Conservation (phyloP, 2,329 filamentous ascomycete species). For the Monilinia fructicola region DNA sequence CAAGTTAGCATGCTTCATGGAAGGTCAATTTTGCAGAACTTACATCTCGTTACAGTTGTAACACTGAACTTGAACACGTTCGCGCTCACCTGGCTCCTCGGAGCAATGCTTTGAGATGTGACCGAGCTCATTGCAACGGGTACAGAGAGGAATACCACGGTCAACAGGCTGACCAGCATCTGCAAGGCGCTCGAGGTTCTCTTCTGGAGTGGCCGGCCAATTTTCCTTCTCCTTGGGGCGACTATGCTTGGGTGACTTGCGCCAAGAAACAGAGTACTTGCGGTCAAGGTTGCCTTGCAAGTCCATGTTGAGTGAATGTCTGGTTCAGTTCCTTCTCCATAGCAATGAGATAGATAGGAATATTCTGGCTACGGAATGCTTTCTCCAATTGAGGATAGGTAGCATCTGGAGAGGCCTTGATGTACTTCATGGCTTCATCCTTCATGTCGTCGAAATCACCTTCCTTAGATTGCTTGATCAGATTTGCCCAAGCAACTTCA, state of each 20-base stretch:
- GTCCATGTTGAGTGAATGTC: slow-evolving; percentile 69
- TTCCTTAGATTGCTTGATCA: slow-evolving; percentile 53
- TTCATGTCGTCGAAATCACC: slow-evolving; percentile 64
- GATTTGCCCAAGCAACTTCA: slow-evolving; percentile 58
- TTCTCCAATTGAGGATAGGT: slow-evolving; percentile 62
- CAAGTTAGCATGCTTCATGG: background rate
- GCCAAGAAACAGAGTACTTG: slow-evolving; percentile 63
- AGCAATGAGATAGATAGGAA: slow-evolving; percentile 62
- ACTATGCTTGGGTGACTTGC: slow-evolving; percentile 56
- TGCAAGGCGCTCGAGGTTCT: slow-evolving; percentile 63
- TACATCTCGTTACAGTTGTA: slow-evolving; percentile 58
- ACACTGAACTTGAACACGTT: slow-evolving; percentile 55
- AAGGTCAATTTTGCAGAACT: background rate
- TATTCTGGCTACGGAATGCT: slow-evolving; percentile 54
- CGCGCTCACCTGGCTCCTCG: slow-evolving; percentile 54
- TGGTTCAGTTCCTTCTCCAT: slow-evolving; percentile 55
- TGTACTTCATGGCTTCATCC: slow-evolving; percentile 57
- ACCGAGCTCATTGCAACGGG: slow-evolving; percentile 45
- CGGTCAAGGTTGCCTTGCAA: slow-evolving; percentile 66
- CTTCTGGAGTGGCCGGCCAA: slow-evolving; percentile 59
- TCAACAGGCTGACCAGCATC: slow-evolving; percentile 65
- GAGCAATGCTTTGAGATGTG: slow-evolving; percentile 62
- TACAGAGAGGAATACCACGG: slow-evolving; percentile 58
- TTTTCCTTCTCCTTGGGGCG: slow-evolving; percentile 58
- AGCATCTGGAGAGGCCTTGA: slow-evolving; percentile 58